A percentile compares a stretch with the other conserved stretches of the same genome.
Conservation (phyloP, 2,329 filamentous ascomycete species). For the Knufia fluminis region DNA sequence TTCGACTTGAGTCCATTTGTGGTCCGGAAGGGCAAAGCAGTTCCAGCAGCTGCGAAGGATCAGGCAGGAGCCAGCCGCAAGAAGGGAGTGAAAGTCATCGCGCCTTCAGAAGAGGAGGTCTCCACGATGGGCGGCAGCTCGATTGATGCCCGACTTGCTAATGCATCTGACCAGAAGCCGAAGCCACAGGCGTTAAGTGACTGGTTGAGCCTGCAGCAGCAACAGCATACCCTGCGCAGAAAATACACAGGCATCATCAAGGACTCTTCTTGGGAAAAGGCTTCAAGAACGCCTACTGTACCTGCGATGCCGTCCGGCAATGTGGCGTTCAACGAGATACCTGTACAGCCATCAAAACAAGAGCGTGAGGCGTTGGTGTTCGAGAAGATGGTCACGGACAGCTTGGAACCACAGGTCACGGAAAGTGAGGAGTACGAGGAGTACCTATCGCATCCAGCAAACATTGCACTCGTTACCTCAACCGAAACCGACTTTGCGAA, state of each 20-base stretch:
- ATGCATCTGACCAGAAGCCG: slow-evolving; percentile 18
- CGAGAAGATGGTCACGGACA: slow-evolving; percentile 73
- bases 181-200: slow-evolving; percentile 26
- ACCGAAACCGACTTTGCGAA: slow-evolving; percentile 28
- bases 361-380: slow-evolving; percentile 64
- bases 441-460: slow-evolving; percentile 83
- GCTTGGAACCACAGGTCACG: slow-evolving; percentile 74
- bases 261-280: slow-evolving; percentile 31
- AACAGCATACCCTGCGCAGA: slow-evolving; percentile 24
- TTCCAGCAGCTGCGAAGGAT: slow-evolving; percentile 53
- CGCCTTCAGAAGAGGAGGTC: slow-evolving; percentile 43
- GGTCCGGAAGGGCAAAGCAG: slow-evolving; percentile 51
- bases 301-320: slow-evolving; percentile 19
- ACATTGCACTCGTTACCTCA: slow-evolving; percentile 59
- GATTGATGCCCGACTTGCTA: slow-evolving; percentile 23
- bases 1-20: slow-evolving; percentile 86
- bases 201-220: slow-evolving; percentile 28
- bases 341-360: slow-evolving; percentile 69
- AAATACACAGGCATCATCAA: slow-evolving; percentile 48
- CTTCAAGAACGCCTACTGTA: slow-evolving; percentile 18
- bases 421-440: slow-evolving; percentile 70
- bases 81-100: slow-evolving; percentile 62
- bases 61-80: slow-evolving; percentile 40
- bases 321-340: slow-evolving; percentile 34
- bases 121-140: slow-evolving; percentile 26